A percentile compares a stretch with the other conserved stretches of the same genome.
Conservation (phyloP, 2,329 filamentous ascomycete species). For the Trichoderma atrobrunneum region DNA sequence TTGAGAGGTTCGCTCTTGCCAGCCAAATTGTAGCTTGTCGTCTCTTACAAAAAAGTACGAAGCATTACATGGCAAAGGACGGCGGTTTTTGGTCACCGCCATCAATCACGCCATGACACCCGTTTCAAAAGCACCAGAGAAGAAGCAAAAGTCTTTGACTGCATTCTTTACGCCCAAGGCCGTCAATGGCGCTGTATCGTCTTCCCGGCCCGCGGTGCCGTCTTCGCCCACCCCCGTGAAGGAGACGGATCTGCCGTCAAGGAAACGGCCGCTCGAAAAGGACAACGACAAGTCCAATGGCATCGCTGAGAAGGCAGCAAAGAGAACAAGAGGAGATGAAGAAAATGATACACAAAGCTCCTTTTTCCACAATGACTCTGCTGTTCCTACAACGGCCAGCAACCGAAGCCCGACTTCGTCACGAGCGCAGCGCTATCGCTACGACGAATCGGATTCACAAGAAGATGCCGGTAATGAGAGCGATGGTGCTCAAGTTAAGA, state of each 20-base stretch:
- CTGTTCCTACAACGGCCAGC: not conserved
- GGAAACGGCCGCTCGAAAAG: conserved; percentile 53
- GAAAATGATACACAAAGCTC: conserved; percentile 36
- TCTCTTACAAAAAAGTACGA: not conserved
- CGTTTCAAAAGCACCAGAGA: conserved; percentile 42
- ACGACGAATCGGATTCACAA: conserved; percentile 43
- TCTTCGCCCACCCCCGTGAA: conserved; percentile 28
- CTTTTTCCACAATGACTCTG: conserved; percentile 30
- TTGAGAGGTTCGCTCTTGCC: conserved; percentile 7
- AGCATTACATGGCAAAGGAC: not conserved
- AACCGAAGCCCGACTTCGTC: conserved; percentile 27
- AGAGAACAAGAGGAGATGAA: conserved; percentile 35
- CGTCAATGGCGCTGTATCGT: conserved; percentile 44
- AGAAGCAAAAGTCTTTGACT: conserved; percentile 79
- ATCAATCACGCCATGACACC: conserved; percentile 32
- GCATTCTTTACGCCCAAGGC: conserved; percentile 75
- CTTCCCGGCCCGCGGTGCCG: conserved; percentile 31
- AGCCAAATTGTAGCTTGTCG: not conserved
- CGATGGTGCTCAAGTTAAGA: conserved; percentile 49
- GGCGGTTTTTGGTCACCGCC: not conserved
- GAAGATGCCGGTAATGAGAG: conserved; percentile 41
- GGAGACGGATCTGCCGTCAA: conserved; percentile 31
- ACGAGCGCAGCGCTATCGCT: conserved; percentile 53
- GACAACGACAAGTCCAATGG: conserved; percentile 38
- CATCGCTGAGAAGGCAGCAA: not conserved